Evolutionary conservation across 148 eudicot species (phyloP), one percentile per base, ranked within the genome.

Genomic region (Vaccinium darrowii): DNA sequence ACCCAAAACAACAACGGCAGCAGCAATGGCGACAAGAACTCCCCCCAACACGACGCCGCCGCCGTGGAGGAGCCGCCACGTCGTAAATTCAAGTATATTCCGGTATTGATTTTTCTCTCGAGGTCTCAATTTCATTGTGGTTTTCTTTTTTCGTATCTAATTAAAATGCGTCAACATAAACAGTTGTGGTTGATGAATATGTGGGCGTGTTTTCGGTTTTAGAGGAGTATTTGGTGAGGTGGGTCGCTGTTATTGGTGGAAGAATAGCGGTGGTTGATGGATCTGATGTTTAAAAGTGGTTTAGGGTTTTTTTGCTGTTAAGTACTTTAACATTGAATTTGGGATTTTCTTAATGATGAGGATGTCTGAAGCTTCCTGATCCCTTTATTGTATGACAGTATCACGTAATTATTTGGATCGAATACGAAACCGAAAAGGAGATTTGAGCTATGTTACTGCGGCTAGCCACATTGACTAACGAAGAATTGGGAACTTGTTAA

Each of bases 51-150:
- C n/a, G 91, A 69, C 43, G 81, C n/a, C 75, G 76, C 15, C 10
- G 36, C 80, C 3, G 84, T 25, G 0, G 91, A 90, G 57, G 91
- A 91, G 87, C 97, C 94, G 30, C 94, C 92, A 3, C 85, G 86
- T 79, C 88, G 90, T 19, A 94, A 87, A 88, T 93, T 94, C 84
- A 93, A 92, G 87, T 95, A 91, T 84, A 88, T 95, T 82, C 98
- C 98, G 98, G 98, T 95, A 91, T 65, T n/a, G 80, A 56, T 85
- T 33, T 23, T 0, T 74, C 47, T 10, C 36, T 58, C 25, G 10
- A 13, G 1, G 30, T 62, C 53, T 73, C 74, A 58, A 81, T 88
- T 77, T 47, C 67, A 16, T 81, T 36, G 14, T 49, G 10, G 14
- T 15, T 25, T 56, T 2, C 53, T 19, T 60, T 4, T 5, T 43